Evolutionary conservation across 768 basidiomycete species (phyloP).

Genomic region (Nevesoporus exiguus): DNA sequence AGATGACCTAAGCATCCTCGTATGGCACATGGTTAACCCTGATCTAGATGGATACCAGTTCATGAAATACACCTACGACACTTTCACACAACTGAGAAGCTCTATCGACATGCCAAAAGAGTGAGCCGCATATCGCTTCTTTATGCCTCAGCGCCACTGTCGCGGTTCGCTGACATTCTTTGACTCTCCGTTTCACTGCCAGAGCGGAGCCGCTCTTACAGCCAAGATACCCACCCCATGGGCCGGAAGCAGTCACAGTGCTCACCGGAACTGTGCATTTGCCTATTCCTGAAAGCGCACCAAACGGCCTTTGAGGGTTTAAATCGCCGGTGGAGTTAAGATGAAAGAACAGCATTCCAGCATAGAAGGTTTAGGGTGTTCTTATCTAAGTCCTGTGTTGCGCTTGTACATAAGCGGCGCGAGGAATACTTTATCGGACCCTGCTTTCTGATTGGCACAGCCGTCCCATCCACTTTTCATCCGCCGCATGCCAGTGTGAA

Average conservation of each 20-base stretch:
- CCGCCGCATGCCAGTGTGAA: no score
- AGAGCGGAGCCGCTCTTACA: conserved; percentile 24
- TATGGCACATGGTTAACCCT: not conserved
- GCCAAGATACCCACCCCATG: conserved; percentile 25
- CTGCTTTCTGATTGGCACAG: no score
- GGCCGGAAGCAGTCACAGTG: conserved; percentile 13
- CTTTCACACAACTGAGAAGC: conserved; percentile 48
- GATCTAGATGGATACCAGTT: conserved; percentile 51
- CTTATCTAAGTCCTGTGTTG: no score
- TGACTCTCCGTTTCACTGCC: not conserved
- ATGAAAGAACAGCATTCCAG: not conserved
- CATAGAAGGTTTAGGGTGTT: no score
- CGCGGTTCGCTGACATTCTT: conserved; percentile 4
- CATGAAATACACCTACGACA: conserved; percentile 52
- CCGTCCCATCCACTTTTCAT: no score
- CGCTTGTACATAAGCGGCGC: not conserved
- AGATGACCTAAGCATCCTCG: not conserved
- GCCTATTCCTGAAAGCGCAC: conserved; percentile 17
- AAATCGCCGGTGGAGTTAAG: not conserved
- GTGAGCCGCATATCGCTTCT: conserved; percentile 32
- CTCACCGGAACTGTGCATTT: conserved; percentile 7
- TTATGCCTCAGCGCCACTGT: not conserved
- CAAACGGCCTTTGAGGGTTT: not conserved
- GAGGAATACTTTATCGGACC: not conserved
- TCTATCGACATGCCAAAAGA: conserved; percentile 56